phyloP scores from a whole-genome alignment of 2,329 filamentous ascomycete genomes.

The Apiospora malaysiana region DNA sequence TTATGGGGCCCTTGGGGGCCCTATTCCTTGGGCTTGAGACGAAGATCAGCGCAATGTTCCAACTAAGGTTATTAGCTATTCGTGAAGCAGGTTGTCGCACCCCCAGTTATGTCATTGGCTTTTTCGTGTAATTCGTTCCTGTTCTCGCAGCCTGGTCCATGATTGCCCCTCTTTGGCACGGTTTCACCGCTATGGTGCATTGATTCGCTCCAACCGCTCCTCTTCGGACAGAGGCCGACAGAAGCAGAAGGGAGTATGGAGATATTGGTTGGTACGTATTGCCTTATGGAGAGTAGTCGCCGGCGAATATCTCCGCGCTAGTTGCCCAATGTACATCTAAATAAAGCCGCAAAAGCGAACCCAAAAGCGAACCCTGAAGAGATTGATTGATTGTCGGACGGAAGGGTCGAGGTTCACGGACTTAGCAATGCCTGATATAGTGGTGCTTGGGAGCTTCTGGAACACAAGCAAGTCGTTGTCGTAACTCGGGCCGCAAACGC shows the following conservation, averaged over 20 bases:
- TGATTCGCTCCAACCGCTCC: constrained; percentile 3
- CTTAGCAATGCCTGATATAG: constrained; percentile 8
- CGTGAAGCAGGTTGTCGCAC: constrained; percentile 13
- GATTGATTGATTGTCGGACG: not conserved
- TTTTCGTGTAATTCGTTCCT: constrained; percentile 9
- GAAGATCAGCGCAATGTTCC: constrained; percentile 16
- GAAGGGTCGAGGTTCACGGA: constrained; percentile 1
- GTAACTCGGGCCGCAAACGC: not conserved
- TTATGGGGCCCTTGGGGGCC: not conserved
- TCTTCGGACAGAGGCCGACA: not conserved
- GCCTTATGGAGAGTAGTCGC: not conserved
- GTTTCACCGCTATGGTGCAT: constrained; percentile 15
- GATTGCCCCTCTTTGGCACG: constrained; percentile 17
- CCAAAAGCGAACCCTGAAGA: constrained; percentile 7
- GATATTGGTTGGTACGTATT: not conserved
- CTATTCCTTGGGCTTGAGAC: constrained; percentile 1
- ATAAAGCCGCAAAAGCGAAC: constrained; percentile 15
- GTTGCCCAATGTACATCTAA: constrained; percentile 2
- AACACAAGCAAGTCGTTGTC: not conserved
- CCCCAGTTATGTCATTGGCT: constrained; percentile 15
- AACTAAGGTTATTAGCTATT: constrained; percentile 15
- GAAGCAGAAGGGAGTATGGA: not conserved
- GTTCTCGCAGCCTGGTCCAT: not conserved
- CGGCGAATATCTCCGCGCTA: not conserved
- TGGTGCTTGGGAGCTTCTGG: not conserved